A percentile compares a stretch with the other conserved stretches of the same genome.
Conservation (phyloP, 116 monocot species). For the Iris pallida region DNA sequence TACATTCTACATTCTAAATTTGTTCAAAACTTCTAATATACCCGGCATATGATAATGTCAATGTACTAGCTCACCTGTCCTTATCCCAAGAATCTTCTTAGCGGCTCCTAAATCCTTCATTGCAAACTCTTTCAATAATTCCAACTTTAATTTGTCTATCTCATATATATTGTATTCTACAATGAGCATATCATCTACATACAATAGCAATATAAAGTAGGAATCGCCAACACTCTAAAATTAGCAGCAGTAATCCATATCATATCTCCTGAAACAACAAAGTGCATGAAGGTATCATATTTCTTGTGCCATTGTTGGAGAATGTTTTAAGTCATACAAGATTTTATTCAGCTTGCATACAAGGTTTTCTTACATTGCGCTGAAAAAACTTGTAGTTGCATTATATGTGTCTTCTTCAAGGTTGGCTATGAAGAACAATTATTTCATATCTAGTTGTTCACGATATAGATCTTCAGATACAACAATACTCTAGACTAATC, state of each 20-base stretch:
- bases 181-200: conserved; percentile 1
- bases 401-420: background rate
- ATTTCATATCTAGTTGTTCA: background rate
- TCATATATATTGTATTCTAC: background rate
- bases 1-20: background rate
- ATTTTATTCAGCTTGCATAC: background rate
- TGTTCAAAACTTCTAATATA: background rate
- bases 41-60: background rate
- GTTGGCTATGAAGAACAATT: background rate
- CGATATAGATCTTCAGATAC: background rate
- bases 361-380: background rate
- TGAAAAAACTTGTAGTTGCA: background rate
- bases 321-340: background rate
- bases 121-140: background rate
- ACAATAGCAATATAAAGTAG: background rate
- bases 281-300: background rate
- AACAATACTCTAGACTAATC: background rate
- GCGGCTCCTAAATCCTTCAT: background rate
- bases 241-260: background rate
- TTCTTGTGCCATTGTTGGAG: conserved; percentile 1
- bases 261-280: background rate
- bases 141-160: background rate
- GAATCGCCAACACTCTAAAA: background rate
- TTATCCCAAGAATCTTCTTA: background rate
- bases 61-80: background rate